Conservation (phyloP, 2,329 filamentous ascomycete genomes). For the Calonectria montana region DNA sequence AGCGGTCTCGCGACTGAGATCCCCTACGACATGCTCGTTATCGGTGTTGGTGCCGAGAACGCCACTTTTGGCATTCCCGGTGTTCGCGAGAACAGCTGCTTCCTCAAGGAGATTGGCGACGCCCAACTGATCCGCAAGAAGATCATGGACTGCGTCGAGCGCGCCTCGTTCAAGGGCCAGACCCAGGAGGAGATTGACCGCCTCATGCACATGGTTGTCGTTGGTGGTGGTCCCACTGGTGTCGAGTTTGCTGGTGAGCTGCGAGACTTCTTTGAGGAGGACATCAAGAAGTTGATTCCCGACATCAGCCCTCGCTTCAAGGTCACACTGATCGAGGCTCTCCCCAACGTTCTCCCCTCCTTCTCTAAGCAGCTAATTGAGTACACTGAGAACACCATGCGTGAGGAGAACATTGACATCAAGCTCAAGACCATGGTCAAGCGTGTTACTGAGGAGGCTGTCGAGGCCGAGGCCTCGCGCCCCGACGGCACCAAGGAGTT, state of each 20-base stretch:
- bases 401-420: constrained; percentile 98
- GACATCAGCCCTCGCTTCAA: constrained; percentile 96
- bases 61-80: constrained; percentile 98
- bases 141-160: constrained; percentile 99
- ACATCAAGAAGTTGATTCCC: constrained; percentile 97
- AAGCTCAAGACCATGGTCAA: constrained; percentile 99
- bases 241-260: constrained; percentile 99
- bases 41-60: constrained; percentile 97
- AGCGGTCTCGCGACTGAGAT: constrained; percentile 86
- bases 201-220: constrained; percentile 97
- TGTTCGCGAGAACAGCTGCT: constrained; percentile 94
- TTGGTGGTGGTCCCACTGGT: constrained; percentile 93
- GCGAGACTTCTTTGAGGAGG: constrained; percentile 98
- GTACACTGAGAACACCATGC: constrained; percentile 98
- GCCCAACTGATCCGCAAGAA: constrained; percentile 96
- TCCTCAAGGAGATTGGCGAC: constrained; percentile 97
- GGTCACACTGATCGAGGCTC: constrained; percentile 95
- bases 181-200: constrained; percentile 87
- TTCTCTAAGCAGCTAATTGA: constrained; percentile 99
- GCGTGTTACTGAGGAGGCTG: constrained; percentile 90
- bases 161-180: constrained; percentile 98
- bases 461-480: constrained; percentile 86
- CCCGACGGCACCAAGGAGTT: constrained; percentile 87
- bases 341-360: constrained; percentile 95
- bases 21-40: constrained; percentile 96